Base-by-base conservation (phyloP, 2,329 filamentous ascomycete species). In the Nothomitra cinnamomea region DNA sequence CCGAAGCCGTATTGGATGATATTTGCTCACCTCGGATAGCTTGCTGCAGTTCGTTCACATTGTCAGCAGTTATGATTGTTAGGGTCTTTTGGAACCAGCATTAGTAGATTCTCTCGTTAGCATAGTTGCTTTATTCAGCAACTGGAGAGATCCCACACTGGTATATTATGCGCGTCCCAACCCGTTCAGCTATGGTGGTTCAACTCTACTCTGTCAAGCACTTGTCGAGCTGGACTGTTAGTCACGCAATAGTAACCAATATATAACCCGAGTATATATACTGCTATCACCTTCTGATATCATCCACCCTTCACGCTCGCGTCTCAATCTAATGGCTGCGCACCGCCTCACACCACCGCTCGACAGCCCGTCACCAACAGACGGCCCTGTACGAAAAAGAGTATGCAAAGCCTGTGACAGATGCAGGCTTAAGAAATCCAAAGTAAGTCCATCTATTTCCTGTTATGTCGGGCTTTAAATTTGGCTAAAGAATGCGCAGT, bases 381-480 rank as follows among this genome's bases (percentile, higher is more conserved):
- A 54, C n/a, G 45, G 45, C 7, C 28, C 17, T 4, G 53, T 43
- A 55, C 65, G 78, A 59, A 82, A 82, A 66, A 71, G 79, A 61
- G 79, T 82, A 40, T 79, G 79, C 64, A 82, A 82, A 66, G 79
- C 79, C 22, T 82, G 79, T 65, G 79, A 82, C 65, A 72, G 79
- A 56, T 82, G 79, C 67, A 71, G 79, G 49, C 60, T 81, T 55
- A 82, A 82, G 66, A 82, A 82, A 63, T 81, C 78, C 62, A 82
- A 82, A 70, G 76, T 76, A 67, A 56, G 65, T 60, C n/a, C 56
- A 13, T 48, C 13, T 17, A 8, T 25, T 12, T 38, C 17, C 22
- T 12, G 40, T 24, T 19, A 15, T 24, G 15, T 32, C 43, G n/a
- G n/a, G n/a, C n/a, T n/a, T n/a, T n/a, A n/a, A 51, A 53, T 43